phyloP scores from a whole-genome alignment of 257 asterid species.

The Solanum chaucha region DNA sequence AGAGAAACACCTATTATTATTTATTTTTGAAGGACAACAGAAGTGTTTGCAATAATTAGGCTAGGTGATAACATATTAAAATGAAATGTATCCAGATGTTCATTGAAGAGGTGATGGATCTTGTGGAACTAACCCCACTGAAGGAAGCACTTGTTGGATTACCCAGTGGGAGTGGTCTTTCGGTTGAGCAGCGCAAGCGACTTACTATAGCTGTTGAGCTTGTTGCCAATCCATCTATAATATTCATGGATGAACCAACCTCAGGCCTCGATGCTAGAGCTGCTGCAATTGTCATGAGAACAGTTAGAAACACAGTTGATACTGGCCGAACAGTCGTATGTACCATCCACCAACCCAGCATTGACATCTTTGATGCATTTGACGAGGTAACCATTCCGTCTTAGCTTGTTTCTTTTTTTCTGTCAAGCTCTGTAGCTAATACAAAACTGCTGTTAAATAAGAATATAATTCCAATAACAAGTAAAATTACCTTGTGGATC shows the following conservation, averaged over 20 bases:
- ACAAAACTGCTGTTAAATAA: background rate
- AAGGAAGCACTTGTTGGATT: conserved; percentile 5
- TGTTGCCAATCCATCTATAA: conserved; percentile 15
- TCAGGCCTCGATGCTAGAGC: conserved; percentile 16
- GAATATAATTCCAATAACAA: background rate
- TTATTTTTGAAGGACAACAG: background rate
- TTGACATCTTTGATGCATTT: conserved; percentile 14
- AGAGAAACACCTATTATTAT: background rate
- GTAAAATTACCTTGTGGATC: background rate
- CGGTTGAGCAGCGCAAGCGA: conserved; percentile 9
- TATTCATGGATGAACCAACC: conserved; percentile 15
- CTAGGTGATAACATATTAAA: background rate
- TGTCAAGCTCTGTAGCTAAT: background rate
- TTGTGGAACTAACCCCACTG: background rate
- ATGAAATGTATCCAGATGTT: background rate
- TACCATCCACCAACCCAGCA: conserved; percentile 15
- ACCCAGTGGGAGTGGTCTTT: background rate
- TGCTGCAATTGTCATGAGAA: conserved; percentile 11
- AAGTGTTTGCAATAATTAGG: background rate
- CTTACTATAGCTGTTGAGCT: conserved; percentile 17
- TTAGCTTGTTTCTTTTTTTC: background rate
- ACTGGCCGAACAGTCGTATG: conserved; percentile 14
- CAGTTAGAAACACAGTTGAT: conserved; percentile 5
- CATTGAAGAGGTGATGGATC: conserved; percentile 2
- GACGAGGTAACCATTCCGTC: conserved; percentile 4